Evolutionary conservation across 495 filamentous ascomycete genomes (phyloP), one percentile per base, ranked within the genome.

Genomic region (Neurospora sp.): DNA sequence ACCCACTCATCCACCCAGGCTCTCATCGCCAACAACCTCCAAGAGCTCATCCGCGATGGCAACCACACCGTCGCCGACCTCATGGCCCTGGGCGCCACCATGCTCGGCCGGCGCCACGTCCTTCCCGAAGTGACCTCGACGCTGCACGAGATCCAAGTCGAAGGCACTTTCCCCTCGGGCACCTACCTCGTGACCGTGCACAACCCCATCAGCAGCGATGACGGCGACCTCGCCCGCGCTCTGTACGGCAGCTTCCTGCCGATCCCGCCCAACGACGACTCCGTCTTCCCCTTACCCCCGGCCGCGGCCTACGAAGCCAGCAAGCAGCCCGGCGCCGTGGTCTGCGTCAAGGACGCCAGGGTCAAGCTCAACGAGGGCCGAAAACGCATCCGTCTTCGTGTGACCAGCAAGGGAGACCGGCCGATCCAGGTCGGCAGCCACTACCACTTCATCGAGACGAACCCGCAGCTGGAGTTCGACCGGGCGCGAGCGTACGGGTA

Each of bases 21-120:
- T 9, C 87, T 98, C 78, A 97, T 98, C 76, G 89, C 96, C 45
- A 92, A 88, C 77, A 93, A 93, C 79, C 87, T 99, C 71, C 96
- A 98, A 82, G 96, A 98, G 87, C 90, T 98, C 74, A 95, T 98
- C 81, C 96, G 96, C 79, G 96, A 99, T 95, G 96, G 96, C 80
- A 87, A 91, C 72, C 94, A 97, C 83, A 91, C 86, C 65, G 95
- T 99, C 72, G 90, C 94, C 10, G 93, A 96, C 77, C 92, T 99
- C 79, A 98, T 98, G 94, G 85, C 88, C 69, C 88, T 95, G 74
- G 96, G 96, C 76, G 90, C 92, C 78, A 93, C 90, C 20, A 93
- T 99, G 89, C 93, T 99, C 18, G 96, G 96, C 73, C 92, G 96
- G 4, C 92, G 95, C 35, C 96, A 99, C 80, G 96, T 99, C 74